Evolutionary conservation across 192 early-diverging fungal genomes (phyloP).

Genomic region (Rhizophlyctis rosea): DNA sequence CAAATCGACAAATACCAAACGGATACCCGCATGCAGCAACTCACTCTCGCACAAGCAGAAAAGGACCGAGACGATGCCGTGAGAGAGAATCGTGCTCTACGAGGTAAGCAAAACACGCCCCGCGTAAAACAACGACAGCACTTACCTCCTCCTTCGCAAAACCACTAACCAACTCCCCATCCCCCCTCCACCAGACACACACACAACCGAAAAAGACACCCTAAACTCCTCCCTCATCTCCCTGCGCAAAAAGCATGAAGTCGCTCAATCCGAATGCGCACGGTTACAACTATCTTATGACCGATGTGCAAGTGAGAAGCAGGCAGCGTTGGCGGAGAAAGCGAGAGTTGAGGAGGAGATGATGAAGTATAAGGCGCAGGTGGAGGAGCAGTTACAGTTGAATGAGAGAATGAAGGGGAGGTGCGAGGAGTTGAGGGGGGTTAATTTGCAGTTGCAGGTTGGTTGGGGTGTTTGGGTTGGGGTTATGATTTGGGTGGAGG

Average conservation of each 20-base stretch:
- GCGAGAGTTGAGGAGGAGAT: conserved; percentile 21
- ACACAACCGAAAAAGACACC: conserved; percentile 43
- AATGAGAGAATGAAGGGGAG: conserved; percentile 30
- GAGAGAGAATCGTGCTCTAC: not conserved
- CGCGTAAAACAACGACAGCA: too few species aligned
- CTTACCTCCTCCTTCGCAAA: conserved; percentile 5
- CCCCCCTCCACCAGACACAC: conserved; percentile 12
- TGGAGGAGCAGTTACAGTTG: conserved; percentile 46
- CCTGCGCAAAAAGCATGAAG: conserved; percentile 33
- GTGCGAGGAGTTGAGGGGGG: conserved; percentile 34
- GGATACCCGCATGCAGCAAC: not conserved
- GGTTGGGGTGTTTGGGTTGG: too few species aligned
- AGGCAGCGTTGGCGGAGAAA: conserved; percentile 11
- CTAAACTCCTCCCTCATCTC: conserved; percentile 42
- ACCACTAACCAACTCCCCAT: not conserved
- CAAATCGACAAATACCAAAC: conserved; percentile 1
- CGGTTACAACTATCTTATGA: conserved; percentile 34
- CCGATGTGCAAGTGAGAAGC: conserved; percentile 32
- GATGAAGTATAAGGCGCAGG: conserved; percentile 19
- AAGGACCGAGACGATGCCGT: not conserved
- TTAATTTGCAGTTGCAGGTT: conserved; percentile 29
- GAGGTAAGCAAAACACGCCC: not conserved
- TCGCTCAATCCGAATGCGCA: conserved; percentile 17
- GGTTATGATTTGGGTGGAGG: too few species aligned
- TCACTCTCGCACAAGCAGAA: too few species aligned